Evolutionary conservation across 208 protist genomes (phyloP).

Genomic region (Herpetomonas tarakana): DNA sequence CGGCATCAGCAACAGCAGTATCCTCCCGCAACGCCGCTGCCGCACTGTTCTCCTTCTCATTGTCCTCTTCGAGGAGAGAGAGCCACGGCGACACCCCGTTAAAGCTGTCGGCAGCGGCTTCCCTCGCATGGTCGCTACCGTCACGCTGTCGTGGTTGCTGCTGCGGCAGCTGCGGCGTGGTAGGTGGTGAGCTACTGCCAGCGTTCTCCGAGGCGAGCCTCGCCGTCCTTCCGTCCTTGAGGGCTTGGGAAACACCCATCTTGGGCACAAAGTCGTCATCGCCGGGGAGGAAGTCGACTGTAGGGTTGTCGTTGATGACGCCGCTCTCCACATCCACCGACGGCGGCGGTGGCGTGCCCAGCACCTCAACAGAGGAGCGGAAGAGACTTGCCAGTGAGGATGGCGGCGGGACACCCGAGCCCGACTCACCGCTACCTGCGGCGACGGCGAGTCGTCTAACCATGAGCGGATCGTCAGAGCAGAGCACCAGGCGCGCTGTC

Average conservation of each 20-base stretch:
- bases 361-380: slow-evolving; percentile 30
- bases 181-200: too few species aligned
- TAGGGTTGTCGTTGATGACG: slow-evolving; percentile 75
- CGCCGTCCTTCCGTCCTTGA: neutral
- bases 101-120: neutral
- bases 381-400: slow-evolving; percentile 29
- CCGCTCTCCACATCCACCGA: slow-evolving; percentile 31
- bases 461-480: slow-evolving; percentile 60
- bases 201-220: slow-evolving; percentile 14
- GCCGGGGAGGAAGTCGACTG: slow-evolving; percentile 22
- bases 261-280: slow-evolving; percentile 34
- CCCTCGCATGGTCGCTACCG: neutral
- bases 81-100: slow-evolving; percentile 8
- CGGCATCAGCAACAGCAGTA: neutral
- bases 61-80: slow-evolving; percentile 2
- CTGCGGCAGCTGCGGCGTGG: neutral
- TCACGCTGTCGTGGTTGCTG: neutral
- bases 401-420: too few species aligned
- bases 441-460: slow-evolving; percentile 13
- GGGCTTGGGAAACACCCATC: slow-evolving; percentile 12
- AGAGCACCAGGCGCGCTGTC: slow-evolving; percentile 40
- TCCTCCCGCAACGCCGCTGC: neutral
- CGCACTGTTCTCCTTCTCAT: neutral
- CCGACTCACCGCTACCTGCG: neutral
- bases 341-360: slow-evolving; percentile 44